Percentiles rank a stretch among this genome's conserved stretches.
Conservation (phyloP, 2,329 filamentous ascomycete species). For the Beauveria caledonica region DNA sequence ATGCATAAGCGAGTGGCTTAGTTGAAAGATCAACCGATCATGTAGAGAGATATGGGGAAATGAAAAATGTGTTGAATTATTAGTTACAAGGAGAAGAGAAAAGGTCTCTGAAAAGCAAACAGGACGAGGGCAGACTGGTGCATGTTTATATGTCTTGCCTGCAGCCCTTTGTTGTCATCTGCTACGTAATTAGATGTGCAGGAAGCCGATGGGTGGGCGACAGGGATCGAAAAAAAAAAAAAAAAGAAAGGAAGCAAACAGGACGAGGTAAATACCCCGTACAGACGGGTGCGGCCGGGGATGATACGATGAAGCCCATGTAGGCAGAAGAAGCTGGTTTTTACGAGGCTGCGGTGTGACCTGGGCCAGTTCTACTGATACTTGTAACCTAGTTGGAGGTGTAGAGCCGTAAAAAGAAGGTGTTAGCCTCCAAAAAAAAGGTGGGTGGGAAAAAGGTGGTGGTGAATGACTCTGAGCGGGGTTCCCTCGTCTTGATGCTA, state of each 20-base stretch:
- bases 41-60: neutral
- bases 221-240: neutral
- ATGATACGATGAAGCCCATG: neutral
- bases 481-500: neutral
- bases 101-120: neutral
- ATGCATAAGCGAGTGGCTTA: neutral
- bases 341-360: constrained; percentile 10
- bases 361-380: too few relatives aligned
- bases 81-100: neutral
- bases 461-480: neutral
- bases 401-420: neutral
- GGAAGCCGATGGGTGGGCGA: neutral
- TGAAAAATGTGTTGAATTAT: neutral
- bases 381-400: too few relatives aligned
- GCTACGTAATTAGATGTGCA: neutral
- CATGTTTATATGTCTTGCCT: neutral
- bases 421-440: too few relatives aligned
- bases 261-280: neutral
- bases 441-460: neutral
- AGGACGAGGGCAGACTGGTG: neutral
- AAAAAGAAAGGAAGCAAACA: neutral
- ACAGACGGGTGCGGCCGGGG: neutral
- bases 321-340: neutral
- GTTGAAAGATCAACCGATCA: neutral
- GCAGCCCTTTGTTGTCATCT: neutral